phyloP scores from a whole-genome alignment of 805 yeast genomes.

The Tetrapisispora phaffii region DNA sequence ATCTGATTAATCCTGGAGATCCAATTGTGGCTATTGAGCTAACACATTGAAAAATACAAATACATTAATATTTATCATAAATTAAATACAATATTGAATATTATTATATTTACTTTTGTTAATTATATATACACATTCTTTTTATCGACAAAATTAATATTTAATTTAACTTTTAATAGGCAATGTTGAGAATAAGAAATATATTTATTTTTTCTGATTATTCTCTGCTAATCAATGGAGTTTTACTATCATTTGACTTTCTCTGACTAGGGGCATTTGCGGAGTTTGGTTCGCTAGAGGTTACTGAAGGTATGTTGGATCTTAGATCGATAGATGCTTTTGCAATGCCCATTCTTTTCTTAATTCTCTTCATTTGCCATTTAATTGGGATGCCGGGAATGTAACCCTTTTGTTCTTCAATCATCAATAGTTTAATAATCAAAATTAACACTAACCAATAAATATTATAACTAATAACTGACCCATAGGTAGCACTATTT shows the following conservation, averaged over 20 bases:
- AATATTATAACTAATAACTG: slow-evolving; percentile 58
- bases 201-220: too few species aligned
- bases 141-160: too few species aligned
- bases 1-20: slow-evolving; percentile 96
- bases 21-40: slow-evolving; percentile 57
- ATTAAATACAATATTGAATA: not conserved
- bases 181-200: too few species aligned
- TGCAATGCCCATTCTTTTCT: slow-evolving; percentile 29
- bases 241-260: slow-evolving; percentile 19
- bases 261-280: slow-evolving; percentile 5
- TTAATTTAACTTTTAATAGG: not conserved
- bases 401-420: slow-evolving; percentile 50
- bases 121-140: not conserved
- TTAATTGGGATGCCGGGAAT: slow-evolving; percentile 51
- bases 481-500: slow-evolving; percentile 84
- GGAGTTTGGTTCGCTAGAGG: not conserved
- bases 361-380: slow-evolving; percentile 49
- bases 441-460: slow-evolving; percentile 53
- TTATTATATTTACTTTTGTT: not conserved
- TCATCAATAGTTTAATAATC: slow-evolving; percentile 37
- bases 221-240: slow-evolving; percentile 12
- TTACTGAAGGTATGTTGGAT: not conserved
- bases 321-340: slow-evolving; percentile 22
- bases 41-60: not conserved
- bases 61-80: not conserved